These are phyloP conservation scores for Cardamine resedifolia DNA, from an alignment of 345 rosid species.

Conservation along the genomic window DNA sequence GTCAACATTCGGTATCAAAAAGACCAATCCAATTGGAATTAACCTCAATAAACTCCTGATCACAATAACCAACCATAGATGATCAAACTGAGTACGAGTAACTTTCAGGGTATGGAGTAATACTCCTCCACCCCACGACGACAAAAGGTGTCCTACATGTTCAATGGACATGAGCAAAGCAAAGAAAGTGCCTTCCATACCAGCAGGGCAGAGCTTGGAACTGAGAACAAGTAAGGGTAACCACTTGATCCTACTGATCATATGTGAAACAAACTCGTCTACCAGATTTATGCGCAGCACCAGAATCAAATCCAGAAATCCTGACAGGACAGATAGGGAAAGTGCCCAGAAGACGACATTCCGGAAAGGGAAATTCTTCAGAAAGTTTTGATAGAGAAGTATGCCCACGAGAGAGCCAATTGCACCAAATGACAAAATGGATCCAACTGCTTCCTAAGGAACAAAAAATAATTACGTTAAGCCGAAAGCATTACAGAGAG, in stretches of 20 bases:
- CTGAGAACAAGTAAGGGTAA: conserved; percentile 74
- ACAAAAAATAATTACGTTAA: conserved; percentile 3
- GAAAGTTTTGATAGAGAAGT: conserved; percentile 54
- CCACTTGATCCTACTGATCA: conserved; percentile 68
- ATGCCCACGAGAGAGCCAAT: conserved; percentile 71
- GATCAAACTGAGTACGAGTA: conserved; percentile 60
- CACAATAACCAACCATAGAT: conserved; percentile 69
- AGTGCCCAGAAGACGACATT: conserved; percentile 65
- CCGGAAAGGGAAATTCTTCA: conserved; percentile 59
- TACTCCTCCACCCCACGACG: conserved; percentile 68
- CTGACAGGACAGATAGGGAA: conserved; percentile 54
- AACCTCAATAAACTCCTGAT: conserved; percentile 59
- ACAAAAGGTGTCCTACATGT: conserved; percentile 52
- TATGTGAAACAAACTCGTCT: conserved; percentile 51
- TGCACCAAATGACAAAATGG: conserved; percentile 60
- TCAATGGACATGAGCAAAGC: conserved; percentile 80
- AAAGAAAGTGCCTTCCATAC: conserved; percentile 78
- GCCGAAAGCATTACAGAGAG: neutral
- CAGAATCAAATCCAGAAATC: conserved; percentile 62
- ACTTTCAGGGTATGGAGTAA: conserved; percentile 53
- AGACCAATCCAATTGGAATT: conserved; percentile 55
- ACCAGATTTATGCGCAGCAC: conserved; percentile 63
- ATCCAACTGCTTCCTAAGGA: conserved; percentile 68
- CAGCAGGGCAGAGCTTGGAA: conserved; percentile 73
- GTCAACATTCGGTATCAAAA: conserved; percentile 60